phyloP scores from a whole-genome alignment of 192 early-diverging fungal genomes.

The Coemansia sp. region DNA sequence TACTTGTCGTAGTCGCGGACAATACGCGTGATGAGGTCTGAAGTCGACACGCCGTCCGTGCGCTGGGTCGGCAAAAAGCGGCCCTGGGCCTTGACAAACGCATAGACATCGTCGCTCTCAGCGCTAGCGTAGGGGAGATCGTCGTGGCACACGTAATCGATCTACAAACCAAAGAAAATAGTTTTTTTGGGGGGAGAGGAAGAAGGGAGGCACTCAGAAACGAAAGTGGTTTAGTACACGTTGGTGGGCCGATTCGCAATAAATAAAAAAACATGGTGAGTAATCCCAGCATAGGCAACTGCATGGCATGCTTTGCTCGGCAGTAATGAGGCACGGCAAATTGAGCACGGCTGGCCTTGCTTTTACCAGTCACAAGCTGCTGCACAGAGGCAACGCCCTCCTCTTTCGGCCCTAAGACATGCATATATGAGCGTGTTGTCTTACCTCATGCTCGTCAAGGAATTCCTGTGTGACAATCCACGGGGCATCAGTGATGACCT shows the following conservation, averaged over 20 bases:
- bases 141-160: slow-evolving; percentile 87
- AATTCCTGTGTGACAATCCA: slow-evolving; percentile 80
- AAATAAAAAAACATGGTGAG: neutral
- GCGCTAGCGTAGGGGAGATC: slow-evolving; percentile 75
- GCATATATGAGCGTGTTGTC: slow-evolving; percentile 9
- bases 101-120: slow-evolving; percentile 76
- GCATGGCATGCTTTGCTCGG: neutral
- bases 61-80: slow-evolving; percentile 67
- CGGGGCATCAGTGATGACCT: slow-evolving; percentile 76
- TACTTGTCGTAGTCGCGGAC: slow-evolving; percentile 86
- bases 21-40: slow-evolving; percentile 83
- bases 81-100: slow-evolving; percentile 78
- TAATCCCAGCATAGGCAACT: slow-evolving; percentile 2
- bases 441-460: slow-evolving; percentile 67
- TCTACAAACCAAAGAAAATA: slow-evolving; percentile 37
- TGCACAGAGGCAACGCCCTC: neutral
- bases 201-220: slow-evolving; percentile 3
- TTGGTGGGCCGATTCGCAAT: neutral
- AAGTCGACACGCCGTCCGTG: slow-evolving; percentile 83
- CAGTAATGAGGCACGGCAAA: neutral
- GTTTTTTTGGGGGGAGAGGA: neutral
- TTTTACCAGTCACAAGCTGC: neutral
- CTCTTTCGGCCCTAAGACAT: neutral
- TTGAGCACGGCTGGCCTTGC: neutral
- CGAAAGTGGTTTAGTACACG: neutral